Conservation (phyloP, 2,329 filamentous ascomycete genomes). For the Fusarium euwallaceae region DNA sequence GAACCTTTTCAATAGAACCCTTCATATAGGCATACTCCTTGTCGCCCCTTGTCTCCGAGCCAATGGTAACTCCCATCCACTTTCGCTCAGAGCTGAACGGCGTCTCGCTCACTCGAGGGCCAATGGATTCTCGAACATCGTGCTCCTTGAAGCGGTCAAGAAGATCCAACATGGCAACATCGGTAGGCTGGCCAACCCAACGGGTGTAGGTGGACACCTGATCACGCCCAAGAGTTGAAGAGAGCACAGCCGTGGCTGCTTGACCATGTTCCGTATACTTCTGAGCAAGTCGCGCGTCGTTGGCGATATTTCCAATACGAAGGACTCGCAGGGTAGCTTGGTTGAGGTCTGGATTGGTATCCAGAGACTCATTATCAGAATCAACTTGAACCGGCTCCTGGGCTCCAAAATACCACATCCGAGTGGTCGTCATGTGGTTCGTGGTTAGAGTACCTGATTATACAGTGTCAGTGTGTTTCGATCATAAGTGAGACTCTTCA, state of each 20-base stretch:
- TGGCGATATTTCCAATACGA: constrained; percentile 95
- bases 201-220: constrained; percentile 78
- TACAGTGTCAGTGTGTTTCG: constrained; percentile 30
- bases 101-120: constrained; percentile 85
- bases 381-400: constrained; percentile 65
- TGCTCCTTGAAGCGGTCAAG: constrained; percentile 92
- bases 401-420: constrained; percentile 93
- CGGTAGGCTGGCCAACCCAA: constrained; percentile 97
- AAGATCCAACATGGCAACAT: constrained; percentile 96
- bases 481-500: constrained; percentile 19
- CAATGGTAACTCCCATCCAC: constrained; percentile 98
- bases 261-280: constrained; percentile 77
- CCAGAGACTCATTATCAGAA: constrained; percentile 66
- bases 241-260: constrained; percentile 80
- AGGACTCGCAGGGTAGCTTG: constrained; percentile 84
- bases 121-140: constrained; percentile 88
- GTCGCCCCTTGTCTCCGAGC: constrained; percentile 68
- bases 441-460: constrained; percentile 84
- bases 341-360: constrained; percentile 69
- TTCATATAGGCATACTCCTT: constrained; percentile 95
- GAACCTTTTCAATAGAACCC: constrained; percentile 88
- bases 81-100: constrained; percentile 98
- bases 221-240: constrained; percentile 78
- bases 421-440: constrained; percentile 98
- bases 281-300: constrained; percentile 87